phyloP scores from a whole-genome alignment of 2,329 filamentous ascomycete genomes.

The Pseudogymnoascus sp. region DNA sequence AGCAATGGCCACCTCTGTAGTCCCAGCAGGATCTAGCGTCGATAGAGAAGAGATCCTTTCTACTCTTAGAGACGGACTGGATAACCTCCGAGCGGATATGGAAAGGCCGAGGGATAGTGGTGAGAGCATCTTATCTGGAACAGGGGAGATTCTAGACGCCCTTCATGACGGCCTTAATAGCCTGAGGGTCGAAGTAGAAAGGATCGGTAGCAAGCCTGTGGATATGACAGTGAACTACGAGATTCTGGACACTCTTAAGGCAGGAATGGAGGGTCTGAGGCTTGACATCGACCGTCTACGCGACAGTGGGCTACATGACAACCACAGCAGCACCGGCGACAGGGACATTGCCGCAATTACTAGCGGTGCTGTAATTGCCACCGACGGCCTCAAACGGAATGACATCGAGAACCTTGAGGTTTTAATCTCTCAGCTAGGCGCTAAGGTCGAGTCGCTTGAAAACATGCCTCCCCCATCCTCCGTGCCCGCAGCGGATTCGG shows the following conservation, averaged over 20 bases:
- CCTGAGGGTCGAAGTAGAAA: slow-evolving; percentile 68
- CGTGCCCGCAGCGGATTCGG: slow-evolving; percentile 31
- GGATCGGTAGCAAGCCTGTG: slow-evolving; percentile 65
- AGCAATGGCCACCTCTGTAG: slow-evolving; percentile 42
- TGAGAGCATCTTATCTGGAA: slow-evolving; percentile 42
- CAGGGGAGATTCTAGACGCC: slow-evolving; percentile 80
- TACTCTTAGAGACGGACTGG: slow-evolving; percentile 57
- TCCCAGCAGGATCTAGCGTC: slow-evolving; percentile 34
- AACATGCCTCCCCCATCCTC: slow-evolving; percentile 38
- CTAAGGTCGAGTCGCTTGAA: slow-evolving; percentile 76
- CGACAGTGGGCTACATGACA: slow-evolving; percentile 35
- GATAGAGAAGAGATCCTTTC: slow-evolving; percentile 60
- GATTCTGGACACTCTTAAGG: slow-evolving; percentile 77
- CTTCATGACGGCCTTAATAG: slow-evolving; percentile 80
- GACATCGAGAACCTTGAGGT: slow-evolving; percentile 82
- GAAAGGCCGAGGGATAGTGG: slow-evolving; percentile 33
- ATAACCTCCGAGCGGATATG: slow-evolving; percentile 66
- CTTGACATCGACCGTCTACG: slow-evolving; percentile 72
- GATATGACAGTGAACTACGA: slow-evolving; percentile 83
- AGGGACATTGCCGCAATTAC: slow-evolving; percentile 43
- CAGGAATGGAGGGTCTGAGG: slow-evolving; percentile 67
- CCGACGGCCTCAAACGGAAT: slow-evolving; percentile 51
- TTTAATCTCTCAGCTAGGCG: slow-evolving; percentile 70
- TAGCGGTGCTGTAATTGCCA: slow-evolving; percentile 41
- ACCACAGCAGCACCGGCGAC: slow-evolving; percentile 29